These are phyloP conservation scores for Vicia faba DNA, from an alignment of 306 rosid genomes.

Conservation along the genomic window DNA sequence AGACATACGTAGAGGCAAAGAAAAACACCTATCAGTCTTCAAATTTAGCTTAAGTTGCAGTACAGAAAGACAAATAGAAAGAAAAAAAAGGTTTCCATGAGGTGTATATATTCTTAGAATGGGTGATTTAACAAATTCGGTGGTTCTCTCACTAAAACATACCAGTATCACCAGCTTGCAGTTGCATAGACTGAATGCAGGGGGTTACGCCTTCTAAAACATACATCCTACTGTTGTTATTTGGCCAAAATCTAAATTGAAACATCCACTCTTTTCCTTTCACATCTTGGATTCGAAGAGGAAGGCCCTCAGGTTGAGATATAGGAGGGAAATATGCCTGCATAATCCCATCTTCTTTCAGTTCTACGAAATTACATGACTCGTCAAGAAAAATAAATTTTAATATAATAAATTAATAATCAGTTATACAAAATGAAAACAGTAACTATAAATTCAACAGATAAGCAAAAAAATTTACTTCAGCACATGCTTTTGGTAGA, in stretches of 20 bases:
- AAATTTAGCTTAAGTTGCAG: not conserved
- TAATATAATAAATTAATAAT: not conserved
- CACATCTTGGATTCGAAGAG: slow-evolving; percentile 90
- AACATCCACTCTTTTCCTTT: slow-evolving; percentile 99
- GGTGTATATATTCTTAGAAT: slow-evolving; percentile 11
- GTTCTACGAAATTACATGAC: slow-evolving; percentile 30
- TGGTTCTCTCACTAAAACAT: slow-evolving; percentile 33
- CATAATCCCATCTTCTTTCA: slow-evolving; percentile 39
- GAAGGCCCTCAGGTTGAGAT: slow-evolving; percentile 99
- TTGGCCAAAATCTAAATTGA: slow-evolving; percentile 99
- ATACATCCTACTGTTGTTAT: slow-evolving; percentile 98
- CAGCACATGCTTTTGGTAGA: slow-evolving; percentile 99
- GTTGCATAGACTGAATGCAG: slow-evolving; percentile 99
- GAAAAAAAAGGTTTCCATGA: slow-evolving; percentile 8
- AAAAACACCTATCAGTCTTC: not conserved
- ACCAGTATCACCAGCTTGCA: slow-evolving; percentile 99
- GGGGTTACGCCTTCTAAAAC: slow-evolving; percentile 99
- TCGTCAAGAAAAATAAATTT: slow-evolving; percentile 19
- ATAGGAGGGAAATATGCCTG: slow-evolving; percentile 99
- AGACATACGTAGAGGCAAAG: not conserved
- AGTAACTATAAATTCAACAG: slow-evolving; percentile 18
- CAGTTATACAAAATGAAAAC: slow-evolving; percentile 32
- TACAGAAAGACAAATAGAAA: not conserved
- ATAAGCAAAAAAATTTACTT: slow-evolving; percentile 55
- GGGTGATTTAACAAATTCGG: slow-evolving; percentile 15